Evolutionary conservation across 75 land plant genomes (phyloP).

Genomic region (Cryptomeria japonica): DNA sequence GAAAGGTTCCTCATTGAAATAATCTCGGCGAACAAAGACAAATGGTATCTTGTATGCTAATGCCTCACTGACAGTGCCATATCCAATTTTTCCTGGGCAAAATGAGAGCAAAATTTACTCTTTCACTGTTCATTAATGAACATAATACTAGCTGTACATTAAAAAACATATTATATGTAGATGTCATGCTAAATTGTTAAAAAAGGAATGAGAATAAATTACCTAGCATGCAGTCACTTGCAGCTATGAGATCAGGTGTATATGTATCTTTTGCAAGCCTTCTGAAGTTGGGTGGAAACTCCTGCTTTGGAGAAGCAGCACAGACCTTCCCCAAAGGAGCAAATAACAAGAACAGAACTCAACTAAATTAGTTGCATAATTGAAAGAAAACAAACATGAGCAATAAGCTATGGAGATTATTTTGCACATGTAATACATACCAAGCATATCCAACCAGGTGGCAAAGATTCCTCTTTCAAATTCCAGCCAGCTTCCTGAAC

Average conservation of each 20-base stretch:
- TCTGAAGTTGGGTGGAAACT: slow-evolving; percentile 78
- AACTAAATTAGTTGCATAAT: slow-evolving; percentile 5
- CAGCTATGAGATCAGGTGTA: slow-evolving; percentile 95
- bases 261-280: slow-evolving; percentile 88
- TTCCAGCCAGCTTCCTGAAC: slow-evolving; percentile 92
- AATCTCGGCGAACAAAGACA: slow-evolving; percentile 98
- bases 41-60: slow-evolving; percentile 91
- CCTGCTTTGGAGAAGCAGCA: slow-evolving; percentile 82
- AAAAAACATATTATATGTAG: not conserved
- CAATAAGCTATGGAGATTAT: not conserved
- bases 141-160: not conserved
- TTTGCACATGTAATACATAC: slow-evolving; percentile 33
- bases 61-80: slow-evolving; percentile 98
- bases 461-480: slow-evolving; percentile 77
- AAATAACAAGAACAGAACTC: not conserved
- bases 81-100: slow-evolving; percentile 93
- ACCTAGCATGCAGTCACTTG: slow-evolving; percentile 99
- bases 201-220: not conserved
- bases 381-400: slow-evolving; percentile 8
- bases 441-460: slow-evolving; percentile 91
- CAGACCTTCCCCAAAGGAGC: slow-evolving; percentile 62
- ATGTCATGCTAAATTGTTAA: not conserved
- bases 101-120: not conserved
- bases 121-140: not conserved
- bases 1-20: slow-evolving; percentile 98